Percentiles rank a stretch among this genome's conserved stretches.
Conservation (phyloP, 2,329 filamentous ascomycete genomes). For the Lecanosticta acicola region DNA sequence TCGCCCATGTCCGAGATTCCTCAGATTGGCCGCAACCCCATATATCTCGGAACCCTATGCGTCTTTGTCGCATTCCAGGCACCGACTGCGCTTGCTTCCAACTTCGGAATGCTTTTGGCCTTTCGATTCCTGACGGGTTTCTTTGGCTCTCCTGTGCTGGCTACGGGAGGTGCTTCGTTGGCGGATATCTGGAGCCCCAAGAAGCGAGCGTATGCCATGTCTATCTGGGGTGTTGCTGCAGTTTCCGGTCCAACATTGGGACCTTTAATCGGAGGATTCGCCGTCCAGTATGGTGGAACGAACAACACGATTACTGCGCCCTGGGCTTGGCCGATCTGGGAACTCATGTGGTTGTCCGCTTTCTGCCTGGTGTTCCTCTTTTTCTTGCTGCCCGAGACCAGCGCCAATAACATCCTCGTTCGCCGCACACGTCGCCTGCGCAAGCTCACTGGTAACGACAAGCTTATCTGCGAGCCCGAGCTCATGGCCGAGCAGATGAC, state of each 20-base stretch:
- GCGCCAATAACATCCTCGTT: constrained; percentile 36
- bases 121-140: constrained; percentile 51
- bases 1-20: constrained; percentile 48
- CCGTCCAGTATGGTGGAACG: constrained; percentile 30
- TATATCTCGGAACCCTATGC: constrained; percentile 46
- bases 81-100: constrained; percentile 43
- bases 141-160: constrained; percentile 43
- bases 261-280: constrained; percentile 40
- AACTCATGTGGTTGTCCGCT: constrained; percentile 38
- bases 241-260: constrained; percentile 39
- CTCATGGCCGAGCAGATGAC: constrained; percentile 35
- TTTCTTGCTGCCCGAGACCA: constrained; percentile 38
- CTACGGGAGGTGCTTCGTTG: constrained; percentile 43
- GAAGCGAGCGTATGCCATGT: constrained; percentile 37
- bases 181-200: constrained; percentile 39
- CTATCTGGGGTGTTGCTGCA: constrained; percentile 38
- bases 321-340: constrained; percentile 40
- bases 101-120: constrained; percentile 49
- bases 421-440: constrained; percentile 38
- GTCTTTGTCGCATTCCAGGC: constrained; percentile 49
- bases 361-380: constrained; percentile 36
- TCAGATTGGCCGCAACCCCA: constrained; percentile 44
- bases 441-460: constrained; percentile 36
- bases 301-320: constrained; percentile 27
- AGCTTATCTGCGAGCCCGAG: constrained; percentile 39